phyloP scores from a whole-genome alignment of 208 protist species.

The Trypanosoma platydactyli region DNA sequence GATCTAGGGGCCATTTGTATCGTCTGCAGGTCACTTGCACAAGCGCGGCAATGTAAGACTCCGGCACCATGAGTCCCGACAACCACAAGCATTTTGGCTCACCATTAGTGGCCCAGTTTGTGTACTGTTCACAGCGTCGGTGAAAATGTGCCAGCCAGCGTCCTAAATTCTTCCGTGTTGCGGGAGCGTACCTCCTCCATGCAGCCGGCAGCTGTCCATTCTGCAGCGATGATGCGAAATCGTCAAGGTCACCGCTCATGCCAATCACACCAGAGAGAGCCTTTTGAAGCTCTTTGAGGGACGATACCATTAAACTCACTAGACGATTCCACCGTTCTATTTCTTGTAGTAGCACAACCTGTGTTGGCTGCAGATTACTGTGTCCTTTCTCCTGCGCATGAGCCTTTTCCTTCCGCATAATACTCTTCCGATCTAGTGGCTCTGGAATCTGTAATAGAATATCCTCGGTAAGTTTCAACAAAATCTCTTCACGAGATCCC shows the following conservation, averaged over 20 bases:
- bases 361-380: conserved; percentile 85
- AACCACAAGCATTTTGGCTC: conserved; percentile 99
- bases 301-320: conserved; percentile 84
- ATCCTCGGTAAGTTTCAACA: conserved; percentile 87
- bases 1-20: conserved; percentile 98
- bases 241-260: conserved; percentile 97
- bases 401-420: conserved; percentile 76
- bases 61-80: conserved; percentile 98
- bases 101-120: conserved; percentile 92
- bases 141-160: conserved; percentile 97
- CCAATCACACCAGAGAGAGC: conserved; percentile 97
- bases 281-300: conserved; percentile 95
- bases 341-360: conserved; percentile 99
- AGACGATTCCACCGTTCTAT: conserved; percentile 98
- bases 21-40: conserved; percentile 98
- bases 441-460: conserved; percentile 92
- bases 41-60: conserved; percentile 97
- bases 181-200: conserved; percentile 94
- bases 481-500: conserved; percentile 86
- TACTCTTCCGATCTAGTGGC: conserved; percentile 88
- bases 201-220: conserved; percentile 94
- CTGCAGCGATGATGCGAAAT: conserved; percentile 90
- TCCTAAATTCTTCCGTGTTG: conserved; percentile 95
- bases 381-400: conserved; percentile 56
- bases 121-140: conserved; percentile 93